Base-by-base conservation (phyloP, 768 basidiomycete genomes). In the Termitomyces bulborhizus region DNA sequence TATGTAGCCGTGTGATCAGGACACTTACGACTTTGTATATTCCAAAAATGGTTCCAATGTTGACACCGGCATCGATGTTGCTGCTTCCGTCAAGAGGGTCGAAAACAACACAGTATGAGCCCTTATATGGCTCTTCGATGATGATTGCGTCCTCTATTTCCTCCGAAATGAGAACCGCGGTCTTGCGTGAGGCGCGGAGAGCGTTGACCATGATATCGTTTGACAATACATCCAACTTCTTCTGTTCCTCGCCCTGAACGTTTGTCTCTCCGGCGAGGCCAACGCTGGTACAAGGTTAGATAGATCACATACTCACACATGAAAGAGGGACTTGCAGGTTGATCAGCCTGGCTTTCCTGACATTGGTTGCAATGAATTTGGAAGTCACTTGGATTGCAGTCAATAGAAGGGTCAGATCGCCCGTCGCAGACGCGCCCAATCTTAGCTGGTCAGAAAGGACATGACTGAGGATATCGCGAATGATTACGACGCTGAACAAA, bases 131-230 rank as follows among this genome's bases (percentile, higher is more conserved):
- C 51, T 83, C 86, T 60, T 93, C 90, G 68, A 95, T 90, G 69
- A 98, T 81, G 72, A 98, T 83, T 16, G 94, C 93, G 21, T 97
- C 83, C 9, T 97, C 93, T 61, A 92, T 79, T 66, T 98, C 95
- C 71, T 99, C 97, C 16, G 93, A 95, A 58, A 99, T 93, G 62
- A 99, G 88, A 13, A 99, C 97, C 13, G 93, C 89, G 6, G 87
- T 91, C 81, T 94, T 97, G 51, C 97, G 93, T n/a, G 91, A 95
- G 3, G 95, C 95, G 41, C 92, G 84, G 34, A 99, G 82, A 46
- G 95, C 88, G 66, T 98, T 98, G 64, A 98, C 82, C 97, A 99
- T 98, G 79, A 99, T 99, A 69, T 99, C 95, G 69, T 99, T 98
- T 13, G 93, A 90, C 32, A 97, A 77, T n/a, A 97, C 87, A 66